Base-by-base conservation (phyloP, 2,329 filamentous ascomycete genomes). In the Fonsecaea multimorphosa region DNA sequence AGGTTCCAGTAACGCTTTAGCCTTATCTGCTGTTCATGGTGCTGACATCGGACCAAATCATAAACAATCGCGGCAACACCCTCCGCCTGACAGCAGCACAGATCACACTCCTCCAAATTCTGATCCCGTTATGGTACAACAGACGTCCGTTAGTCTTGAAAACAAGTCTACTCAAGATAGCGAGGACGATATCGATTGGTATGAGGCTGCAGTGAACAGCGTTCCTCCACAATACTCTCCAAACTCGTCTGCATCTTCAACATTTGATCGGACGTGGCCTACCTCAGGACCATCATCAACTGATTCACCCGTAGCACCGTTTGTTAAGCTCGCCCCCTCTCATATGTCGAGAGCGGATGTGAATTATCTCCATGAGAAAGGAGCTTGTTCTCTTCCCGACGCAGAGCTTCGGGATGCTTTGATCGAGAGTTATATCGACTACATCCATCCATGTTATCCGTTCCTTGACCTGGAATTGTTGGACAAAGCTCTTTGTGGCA, bases 371-470 rank as follows among this genome's bases (percentile, higher is more conserved):
- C 86, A 89, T 67, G 86, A 88, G 74, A 97, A 97, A 81, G 93
- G 93, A 2, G 92, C 92, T 0, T 80, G 97, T 71, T 88, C 87
- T 1, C 85, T 97, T 44, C 93, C 93, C 1, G 83, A 85, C 44
- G 77, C 83, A 5, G 79, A 81, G 3, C 82, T 97, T 38, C 90
- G 94, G 73, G 91, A 91, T 76, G 92, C 92, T 64, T 83, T 97
- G 46, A 81, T 97, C n/a, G 88, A 89, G 72, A 88, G 88, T 32
- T 97, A 95, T 73, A 84, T 94, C 68, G 90, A 96, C 78, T 96
- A 90, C 76, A 91, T 97, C 7, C 91, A 97, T 76, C 92, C 93
- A 0, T 97, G 91, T 76, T 97, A 97, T 92, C 93, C 77, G 62
- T 76, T 76, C 3, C 91, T 80, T 74, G 89, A 72, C 78, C 87